Base-by-base conservation (phyloP, 805 yeast genomes). In the Blastobotrys peoriensis region DNA sequence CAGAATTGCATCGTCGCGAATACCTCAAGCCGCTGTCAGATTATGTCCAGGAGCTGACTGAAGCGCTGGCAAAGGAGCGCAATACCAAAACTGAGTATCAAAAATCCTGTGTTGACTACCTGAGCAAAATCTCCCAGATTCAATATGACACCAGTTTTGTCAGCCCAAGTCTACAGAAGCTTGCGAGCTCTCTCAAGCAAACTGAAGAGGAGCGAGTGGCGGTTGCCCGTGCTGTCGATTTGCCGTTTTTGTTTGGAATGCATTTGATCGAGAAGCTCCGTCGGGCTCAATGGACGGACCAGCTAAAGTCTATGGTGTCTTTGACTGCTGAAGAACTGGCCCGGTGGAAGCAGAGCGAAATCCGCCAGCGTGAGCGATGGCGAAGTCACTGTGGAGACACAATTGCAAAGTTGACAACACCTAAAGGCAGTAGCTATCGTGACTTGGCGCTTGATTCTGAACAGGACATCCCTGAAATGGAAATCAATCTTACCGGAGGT, bases 341-440 rank as follows among this genome's bases (percentile, higher is more conserved):
- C 20, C 61, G 70, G 43, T 60, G 79, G 41, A 73, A 74, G 19
- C 80, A 74, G 37, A 75, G 71, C 49, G 95, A 83, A 61, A 62
- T 64, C 40, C 63, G 65, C 43, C 70, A 69, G 44, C 71, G 88
- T 53, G 65, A 68, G 5, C 70, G 72, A 30, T 87, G 95, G 96
- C 49, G 71, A 3, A 67, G 71, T 42, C 81, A 78, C 43, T 83
- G 83, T 55, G 76, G 83, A 2, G 52, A 25, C 30, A 38, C 30
- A 13, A 25, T 33, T 41, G 33, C 28, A 42, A 36, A 36, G 17
- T 38, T 28, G 18, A 18, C 18, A 23, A 33, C 9, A 13, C 16
- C 13, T 8, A 13, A 25, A 25, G 8, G 10, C 13, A 25, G 30
- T 25, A 25, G 13, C 30, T 13, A 40, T 30, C 20, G 43, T 19